Evolutionary conservation across 2,329 filamentous ascomycete species (phyloP).

Genomic region (Microdochium bolleyi): DNA sequence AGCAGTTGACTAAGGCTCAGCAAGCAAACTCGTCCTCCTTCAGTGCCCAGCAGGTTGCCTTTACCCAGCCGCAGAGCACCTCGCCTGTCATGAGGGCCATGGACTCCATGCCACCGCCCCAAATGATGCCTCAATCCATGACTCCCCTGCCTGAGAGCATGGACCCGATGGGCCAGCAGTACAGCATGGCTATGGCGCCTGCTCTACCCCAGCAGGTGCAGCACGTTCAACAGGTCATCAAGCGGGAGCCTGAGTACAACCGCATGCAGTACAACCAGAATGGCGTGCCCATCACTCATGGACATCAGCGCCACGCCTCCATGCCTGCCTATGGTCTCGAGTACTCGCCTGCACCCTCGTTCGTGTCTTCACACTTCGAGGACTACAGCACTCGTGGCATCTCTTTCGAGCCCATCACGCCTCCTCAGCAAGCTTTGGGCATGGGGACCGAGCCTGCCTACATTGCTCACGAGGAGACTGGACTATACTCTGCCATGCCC

Average conservation of each 20-base stretch:
- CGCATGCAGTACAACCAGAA: conserved; percentile 88
- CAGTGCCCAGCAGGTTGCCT: conserved; percentile 65
- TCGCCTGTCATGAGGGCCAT: conserved; percentile 86
- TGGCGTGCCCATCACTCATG: conserved; percentile 72
- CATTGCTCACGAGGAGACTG: conserved; percentile 96
- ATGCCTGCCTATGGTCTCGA: conserved; percentile 94
- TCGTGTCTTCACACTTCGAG: conserved; percentile 97
- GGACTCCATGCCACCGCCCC: conserved; percentile 88
- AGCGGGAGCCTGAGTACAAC: conserved; percentile 79
- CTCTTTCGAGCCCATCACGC: conserved; percentile 94
- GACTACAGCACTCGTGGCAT: conserved; percentile 95
- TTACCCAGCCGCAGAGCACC: conserved; percentile 68
- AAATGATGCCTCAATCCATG: conserved; percentile 61
- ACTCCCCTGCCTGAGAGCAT: conserved; percentile 53
- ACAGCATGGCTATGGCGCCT: conserved; percentile 62
- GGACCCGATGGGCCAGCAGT: conserved; percentile 67
- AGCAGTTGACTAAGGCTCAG: conserved; percentile 98
- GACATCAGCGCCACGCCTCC: conserved; percentile 91
- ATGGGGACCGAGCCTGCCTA: conserved; percentile 87
- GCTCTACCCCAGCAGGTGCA: conserved; percentile 59
- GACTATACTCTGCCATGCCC: conserved; percentile 89
- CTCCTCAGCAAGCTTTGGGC: conserved; percentile 79
- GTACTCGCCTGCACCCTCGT: conserved; percentile 95
- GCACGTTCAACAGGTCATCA: conserved; percentile 57
- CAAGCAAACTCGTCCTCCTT: conserved; percentile 98